phyloP scores from a whole-genome alignment of 805 yeast species.

The Yarrowia alimentaria region DNA sequence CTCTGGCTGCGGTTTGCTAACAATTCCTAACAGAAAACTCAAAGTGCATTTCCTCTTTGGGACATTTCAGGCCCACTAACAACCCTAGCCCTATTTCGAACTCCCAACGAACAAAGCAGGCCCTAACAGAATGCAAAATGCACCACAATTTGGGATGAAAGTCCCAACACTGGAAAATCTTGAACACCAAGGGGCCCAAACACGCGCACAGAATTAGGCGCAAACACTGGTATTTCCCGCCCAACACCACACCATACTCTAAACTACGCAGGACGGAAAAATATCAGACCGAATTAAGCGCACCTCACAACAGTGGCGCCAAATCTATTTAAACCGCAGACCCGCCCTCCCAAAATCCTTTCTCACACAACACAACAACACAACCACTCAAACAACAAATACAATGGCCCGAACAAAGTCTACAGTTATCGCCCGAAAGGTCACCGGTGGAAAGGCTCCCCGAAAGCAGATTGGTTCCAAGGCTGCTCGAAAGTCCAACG shows the following conservation, averaged over 20 bases:
- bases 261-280: slow-evolving; percentile 8
- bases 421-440: slow-evolving; percentile 70
- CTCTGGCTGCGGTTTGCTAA: not conserved
- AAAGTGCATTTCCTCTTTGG: slow-evolving; percentile 10
- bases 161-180: slow-evolving; percentile 20
- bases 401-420: slow-evolving; percentile 85
- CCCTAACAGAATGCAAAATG: slow-evolving; percentile 25
- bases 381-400: slow-evolving; percentile 21
- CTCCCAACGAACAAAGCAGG: too few species aligned
- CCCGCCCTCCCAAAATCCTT: slow-evolving; percentile 91
- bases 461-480: slow-evolving; percentile 88
- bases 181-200: slow-evolving; percentile 26
- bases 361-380: slow-evolving; percentile 26
- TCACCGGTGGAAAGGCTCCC: slow-evolving; percentile 92
- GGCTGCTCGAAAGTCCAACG: slow-evolving; percentile 80
- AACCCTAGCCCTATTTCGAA: slow-evolving; percentile 23
- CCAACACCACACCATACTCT: slow-evolving; percentile 13
- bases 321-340: slow-evolving; percentile 62
- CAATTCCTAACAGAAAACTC: not conserved
- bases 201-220: slow-evolving; percentile 19
- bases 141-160: slow-evolving; percentile 5
- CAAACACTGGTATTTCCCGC: slow-evolving; percentile 24
- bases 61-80: not conserved
- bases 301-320: slow-evolving; percentile 35
- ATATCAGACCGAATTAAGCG: slow-evolving; percentile 18